Conservation (phyloP, 2,329 filamentous ascomycete species). For the Tolypocladium sp. region DNA sequence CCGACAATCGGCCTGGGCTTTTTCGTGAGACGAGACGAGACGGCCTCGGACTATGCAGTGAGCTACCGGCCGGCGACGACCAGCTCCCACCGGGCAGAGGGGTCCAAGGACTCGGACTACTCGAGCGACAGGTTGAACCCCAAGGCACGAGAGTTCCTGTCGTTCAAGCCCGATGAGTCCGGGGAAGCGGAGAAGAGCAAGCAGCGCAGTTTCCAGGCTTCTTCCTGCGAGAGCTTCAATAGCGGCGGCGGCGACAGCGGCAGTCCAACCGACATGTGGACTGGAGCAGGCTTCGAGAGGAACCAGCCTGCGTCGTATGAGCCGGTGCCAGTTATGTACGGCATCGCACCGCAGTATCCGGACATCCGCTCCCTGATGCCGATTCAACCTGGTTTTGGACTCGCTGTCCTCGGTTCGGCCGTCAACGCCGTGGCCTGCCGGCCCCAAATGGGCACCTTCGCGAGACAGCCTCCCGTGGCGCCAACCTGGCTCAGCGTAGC, state of each 20-base stretch:
- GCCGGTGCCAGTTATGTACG: neutral
- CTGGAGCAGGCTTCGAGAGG: neutral
- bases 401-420: neutral
- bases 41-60: conserved; percentile 6
- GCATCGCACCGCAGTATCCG: neutral
- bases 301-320: neutral
- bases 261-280: neutral
- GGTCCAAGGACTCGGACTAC: neutral
- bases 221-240: neutral
- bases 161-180: neutral
- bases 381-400: neutral
- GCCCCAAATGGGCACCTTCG: neutral
- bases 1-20: too few relatives aligned
- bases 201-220: neutral
- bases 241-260: neutral
- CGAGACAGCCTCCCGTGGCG: neutral
- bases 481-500: neutral
- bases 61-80: neutral
- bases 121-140: conserved; percentile 5
- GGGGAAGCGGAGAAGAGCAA: neutral
- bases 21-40: conserved; percentile 3
- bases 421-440: neutral
- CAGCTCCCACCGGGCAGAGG: neutral
- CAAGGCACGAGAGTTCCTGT: conserved; percentile 9
- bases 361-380: neutral